Percentiles rank a stretch among this genome's conserved stretches.
Evolutionary conservation across 2,329 filamentous ascomycete genomes (phyloP).

Genomic region (Dothidotthia symphoricarpi): DNA sequence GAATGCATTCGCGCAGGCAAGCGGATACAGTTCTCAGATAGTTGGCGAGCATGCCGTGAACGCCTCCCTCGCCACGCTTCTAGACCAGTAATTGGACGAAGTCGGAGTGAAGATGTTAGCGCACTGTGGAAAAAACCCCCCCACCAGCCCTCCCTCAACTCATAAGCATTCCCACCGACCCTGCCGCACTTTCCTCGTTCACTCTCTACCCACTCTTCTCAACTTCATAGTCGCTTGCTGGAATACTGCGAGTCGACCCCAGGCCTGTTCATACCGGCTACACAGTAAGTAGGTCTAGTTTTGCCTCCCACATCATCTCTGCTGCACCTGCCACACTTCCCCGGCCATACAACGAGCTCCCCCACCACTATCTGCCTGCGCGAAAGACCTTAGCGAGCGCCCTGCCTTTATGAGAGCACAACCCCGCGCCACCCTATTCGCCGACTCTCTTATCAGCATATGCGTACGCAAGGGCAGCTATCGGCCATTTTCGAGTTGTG

Average conservation of each 20-base stretch:
- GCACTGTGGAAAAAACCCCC: conserved; percentile 39
- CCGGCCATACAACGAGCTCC: conserved; percentile 12
- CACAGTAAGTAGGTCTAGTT: conserved; percentile 30
- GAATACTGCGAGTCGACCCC: conserved; percentile 27
- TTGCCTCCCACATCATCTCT: conserved; percentile 14
- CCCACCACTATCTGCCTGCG: conserved; percentile 17
- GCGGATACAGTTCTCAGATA: conserved; percentile 16
- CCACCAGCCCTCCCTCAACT: conserved; percentile 31
- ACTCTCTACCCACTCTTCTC: conserved; percentile 17
- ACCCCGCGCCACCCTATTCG: conserved; percentile 38
- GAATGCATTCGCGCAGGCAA: conserved; percentile 17
- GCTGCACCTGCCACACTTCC: conserved; percentile 13
- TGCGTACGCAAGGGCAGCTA: conserved; percentile 25
- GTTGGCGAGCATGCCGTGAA: conserved; percentile 16
- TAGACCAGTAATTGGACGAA: conserved; percentile 33
- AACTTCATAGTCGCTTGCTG: conserved; percentile 31
- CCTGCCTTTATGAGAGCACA: conserved; percentile 8
- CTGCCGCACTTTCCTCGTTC: conserved; percentile 16
- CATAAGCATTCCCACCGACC: conserved; percentile 36
- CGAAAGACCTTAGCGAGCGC: conserved; percentile 25
- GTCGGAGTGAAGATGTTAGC: conserved; percentile 36
- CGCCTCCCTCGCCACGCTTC: conserved; percentile 25
- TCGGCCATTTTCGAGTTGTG: conserved; percentile 20
- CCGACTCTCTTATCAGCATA: conserved; percentile 34
- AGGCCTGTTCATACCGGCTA: conserved; percentile 26